phyloP scores from a whole-genome alignment of 768 basidiomycete genomes.

The Suillus lakei region DNA sequence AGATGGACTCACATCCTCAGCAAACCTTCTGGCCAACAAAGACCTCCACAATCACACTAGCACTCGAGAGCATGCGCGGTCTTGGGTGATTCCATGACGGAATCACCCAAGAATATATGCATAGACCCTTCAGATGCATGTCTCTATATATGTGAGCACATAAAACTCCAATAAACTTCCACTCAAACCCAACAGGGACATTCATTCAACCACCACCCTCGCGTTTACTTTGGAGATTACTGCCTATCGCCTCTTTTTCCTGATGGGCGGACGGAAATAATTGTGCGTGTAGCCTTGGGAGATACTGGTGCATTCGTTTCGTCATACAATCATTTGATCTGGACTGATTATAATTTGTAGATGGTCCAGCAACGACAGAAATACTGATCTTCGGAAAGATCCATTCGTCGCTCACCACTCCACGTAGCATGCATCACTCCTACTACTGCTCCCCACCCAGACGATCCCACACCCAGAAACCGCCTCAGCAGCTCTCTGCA shows the following conservation, averaged over 20 bases:
- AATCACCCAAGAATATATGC: slow-evolving; percentile 59
- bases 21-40: slow-evolving; percentile 42
- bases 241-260: too few relatives aligned
- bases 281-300: slow-evolving; percentile 69
- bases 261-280: slow-evolving; percentile 42
- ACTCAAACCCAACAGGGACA: slow-evolving; percentile 51
- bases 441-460: too few relatives aligned
- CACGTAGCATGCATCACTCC: too few relatives aligned
- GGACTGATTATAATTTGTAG: slow-evolving; percentile 35
- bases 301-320: slow-evolving; percentile 53
- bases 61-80: slow-evolving; percentile 65
- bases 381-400: slow-evolving; percentile 57
- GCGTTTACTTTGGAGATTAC: too few relatives aligned
- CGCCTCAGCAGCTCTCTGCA: slow-evolving; percentile 44
- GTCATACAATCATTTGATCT: neutral
- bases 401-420: too few relatives aligned
- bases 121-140: slow-evolving; percentile 60
- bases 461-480: too few relatives aligned
- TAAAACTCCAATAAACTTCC: slow-evolving; percentile 31
- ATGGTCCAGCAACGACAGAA: slow-evolving; percentile 73
- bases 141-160: slow-evolving; percentile 49
- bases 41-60: slow-evolving; percentile 38
- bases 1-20: slow-evolving; percentile 76
- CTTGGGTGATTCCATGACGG: slow-evolving; percentile 57
- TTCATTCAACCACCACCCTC: slow-evolving; percentile 50